phyloP scores from a whole-genome alignment of 164 flowering plant species.

The Vitis amurensis region DNA sequence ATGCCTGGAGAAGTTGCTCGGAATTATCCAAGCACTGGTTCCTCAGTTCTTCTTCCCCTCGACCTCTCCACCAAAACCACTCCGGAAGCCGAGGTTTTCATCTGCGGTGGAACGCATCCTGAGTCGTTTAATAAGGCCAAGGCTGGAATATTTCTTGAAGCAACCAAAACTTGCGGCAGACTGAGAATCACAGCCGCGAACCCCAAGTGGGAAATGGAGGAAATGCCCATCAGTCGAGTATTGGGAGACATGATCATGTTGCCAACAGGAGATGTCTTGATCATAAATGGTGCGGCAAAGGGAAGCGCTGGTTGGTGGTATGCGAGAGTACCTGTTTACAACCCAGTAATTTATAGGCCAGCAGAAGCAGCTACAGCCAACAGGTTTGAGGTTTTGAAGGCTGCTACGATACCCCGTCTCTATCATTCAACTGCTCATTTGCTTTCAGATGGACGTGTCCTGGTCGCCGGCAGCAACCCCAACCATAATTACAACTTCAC shows the following conservation, averaged over 20 bases:
- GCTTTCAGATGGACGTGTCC: slow-evolving; percentile 32
- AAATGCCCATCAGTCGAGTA: slow-evolving; percentile 46
- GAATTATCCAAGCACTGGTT: slow-evolving; percentile 56
- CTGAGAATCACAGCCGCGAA: slow-evolving; percentile 23
- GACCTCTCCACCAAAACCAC: not conserved
- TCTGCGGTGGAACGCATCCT: slow-evolving; percentile 55
- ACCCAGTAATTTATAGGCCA: slow-evolving; percentile 46
- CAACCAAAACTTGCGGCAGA: slow-evolving; percentile 43
- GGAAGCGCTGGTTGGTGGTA: slow-evolving; percentile 56
- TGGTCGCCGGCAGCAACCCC: slow-evolving; percentile 45
- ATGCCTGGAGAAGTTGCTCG: slow-evolving; percentile 45
- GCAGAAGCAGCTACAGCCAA: not conserved
- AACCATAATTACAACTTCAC: slow-evolving; percentile 28
- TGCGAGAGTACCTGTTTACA: slow-evolving; percentile 34
- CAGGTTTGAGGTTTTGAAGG: slow-evolving; percentile 29
- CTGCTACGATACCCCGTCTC: slow-evolving; percentile 33
- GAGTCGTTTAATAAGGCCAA: slow-evolving; percentile 25
- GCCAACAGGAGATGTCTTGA: slow-evolving; percentile 50
- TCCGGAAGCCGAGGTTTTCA: slow-evolving; percentile 38
- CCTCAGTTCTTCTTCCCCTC: slow-evolving; percentile 50
- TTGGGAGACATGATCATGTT: slow-evolving; percentile 58
- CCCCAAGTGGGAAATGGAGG: slow-evolving; percentile 50
- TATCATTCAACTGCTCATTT: slow-evolving; percentile 46
- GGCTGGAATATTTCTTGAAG: slow-evolving; percentile 26
- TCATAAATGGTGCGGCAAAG: slow-evolving; percentile 48